These are phyloP conservation scores for Aspergillus nomiae DNA, from an alignment of 2,329 filamentous ascomycete species.

Conservation along the genomic window DNA sequence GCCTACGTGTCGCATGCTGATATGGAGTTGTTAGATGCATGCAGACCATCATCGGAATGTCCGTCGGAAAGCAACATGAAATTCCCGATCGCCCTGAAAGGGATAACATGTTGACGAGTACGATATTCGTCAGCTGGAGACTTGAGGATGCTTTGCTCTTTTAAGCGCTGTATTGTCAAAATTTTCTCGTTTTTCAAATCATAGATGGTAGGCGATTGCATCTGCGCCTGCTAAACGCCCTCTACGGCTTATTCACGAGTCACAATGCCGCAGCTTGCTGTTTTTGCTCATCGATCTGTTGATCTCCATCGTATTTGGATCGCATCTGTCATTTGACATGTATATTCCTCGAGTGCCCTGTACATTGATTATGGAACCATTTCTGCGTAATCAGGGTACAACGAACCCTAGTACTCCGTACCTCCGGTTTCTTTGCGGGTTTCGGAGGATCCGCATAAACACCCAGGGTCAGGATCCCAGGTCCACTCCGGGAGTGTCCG, in stretches of 20 bases:
- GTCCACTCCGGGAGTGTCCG: conserved; percentile 19
- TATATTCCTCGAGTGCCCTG: not conserved
- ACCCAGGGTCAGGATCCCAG: conserved; percentile 4
- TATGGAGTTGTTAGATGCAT: not conserved
- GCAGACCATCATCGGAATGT: not conserved
- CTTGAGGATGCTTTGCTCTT: not conserved
- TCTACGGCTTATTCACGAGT: not conserved
- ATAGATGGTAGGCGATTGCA: not conserved
- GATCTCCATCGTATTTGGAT: not conserved
- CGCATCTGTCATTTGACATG: not conserved
- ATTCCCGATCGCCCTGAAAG: not conserved
- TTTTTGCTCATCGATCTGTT: not conserved
- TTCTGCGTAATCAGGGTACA: not conserved
- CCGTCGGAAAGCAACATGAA: not conserved
- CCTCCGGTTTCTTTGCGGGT: not conserved
- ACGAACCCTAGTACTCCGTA: not conserved
- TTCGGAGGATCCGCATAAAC: conserved; percentile 2
- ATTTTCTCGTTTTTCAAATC: not conserved
- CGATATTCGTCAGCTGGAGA: not conserved
- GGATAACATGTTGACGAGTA: not conserved
- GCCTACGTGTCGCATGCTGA: not conserved
- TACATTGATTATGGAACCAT: not conserved
- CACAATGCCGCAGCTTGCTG: not conserved
- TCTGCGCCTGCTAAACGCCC: not conserved
- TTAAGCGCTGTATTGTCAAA: not conserved